phyloP scores from a whole-genome alignment of 164 flowering plant species.

The Sedum album region DNA sequence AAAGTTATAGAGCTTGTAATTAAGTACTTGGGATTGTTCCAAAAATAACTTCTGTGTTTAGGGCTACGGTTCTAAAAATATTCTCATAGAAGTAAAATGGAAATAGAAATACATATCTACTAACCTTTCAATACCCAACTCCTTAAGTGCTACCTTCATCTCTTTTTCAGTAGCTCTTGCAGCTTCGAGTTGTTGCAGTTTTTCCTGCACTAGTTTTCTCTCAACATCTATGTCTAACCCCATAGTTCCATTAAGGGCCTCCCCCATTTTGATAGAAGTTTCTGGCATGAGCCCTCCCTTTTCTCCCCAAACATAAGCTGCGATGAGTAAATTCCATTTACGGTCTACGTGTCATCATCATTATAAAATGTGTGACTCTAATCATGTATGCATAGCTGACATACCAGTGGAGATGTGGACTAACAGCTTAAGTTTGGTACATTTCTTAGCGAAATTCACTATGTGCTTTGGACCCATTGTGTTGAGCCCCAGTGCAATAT shows the following conservation, averaged over 20 bases:
- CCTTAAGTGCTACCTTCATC: not conserved
- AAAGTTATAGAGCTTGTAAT: too few species aligned
- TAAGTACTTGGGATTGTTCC: too few species aligned
- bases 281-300: conserved; percentile 7
- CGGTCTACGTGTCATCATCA: not conserved
- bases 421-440: not conserved
- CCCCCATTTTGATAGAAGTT: conserved; percentile 6
- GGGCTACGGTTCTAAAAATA: not conserved
- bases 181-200: not conserved
- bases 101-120: not conserved
- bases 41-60: too few species aligned
- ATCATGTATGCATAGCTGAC: not conserved
- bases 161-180: not conserved
- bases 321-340: not conserved
- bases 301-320: conserved; percentile 11
- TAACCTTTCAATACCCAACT: conserved; percentile 6
- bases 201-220: conserved; percentile 4
- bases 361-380: too few species aligned
- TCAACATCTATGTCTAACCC: conserved; percentile 10
- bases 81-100: not conserved
- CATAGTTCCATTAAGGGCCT: not conserved
- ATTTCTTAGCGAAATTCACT: conserved; percentile 2
- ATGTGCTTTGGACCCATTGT: conserved; percentile 4
- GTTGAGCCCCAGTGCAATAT: conserved; percentile 6
- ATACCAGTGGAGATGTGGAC: not conserved